Conservation (phyloP, 1,139 yeast genomes). For the Blastobotrys proliferans region DNA sequence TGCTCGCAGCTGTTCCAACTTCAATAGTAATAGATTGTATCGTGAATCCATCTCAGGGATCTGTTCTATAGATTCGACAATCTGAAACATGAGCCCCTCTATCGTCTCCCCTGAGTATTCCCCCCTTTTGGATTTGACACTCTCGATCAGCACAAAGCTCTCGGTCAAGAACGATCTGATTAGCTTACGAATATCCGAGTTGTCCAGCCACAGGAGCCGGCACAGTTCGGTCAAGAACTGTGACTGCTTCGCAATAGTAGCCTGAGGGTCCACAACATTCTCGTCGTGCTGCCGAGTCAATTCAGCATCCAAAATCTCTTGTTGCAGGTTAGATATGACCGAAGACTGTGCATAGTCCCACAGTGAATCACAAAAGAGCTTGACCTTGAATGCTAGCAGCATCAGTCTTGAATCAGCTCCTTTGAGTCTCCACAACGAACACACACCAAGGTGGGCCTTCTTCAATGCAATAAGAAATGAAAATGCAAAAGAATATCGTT, state of each 20-base stretch:
- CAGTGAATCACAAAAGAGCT: constrained; percentile 22
- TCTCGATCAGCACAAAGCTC: constrained; percentile 9
- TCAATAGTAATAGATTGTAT: constrained; percentile 14
- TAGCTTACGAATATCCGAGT: constrained; percentile 13
- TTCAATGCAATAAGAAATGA: constrained; percentile 21
- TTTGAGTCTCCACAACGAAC: constrained; percentile 16
- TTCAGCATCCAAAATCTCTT: constrained; percentile 5
- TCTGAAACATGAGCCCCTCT: background rate
- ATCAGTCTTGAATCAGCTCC: constrained; percentile 1
- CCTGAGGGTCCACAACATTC: constrained; percentile 20
- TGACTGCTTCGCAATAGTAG: constrained; percentile 16
- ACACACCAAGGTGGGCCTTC: constrained; percentile 14
- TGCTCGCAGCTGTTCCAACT: too few relatives aligned
- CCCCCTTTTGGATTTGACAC: background rate
- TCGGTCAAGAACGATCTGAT: constrained; percentile 17
- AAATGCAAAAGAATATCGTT: constrained; percentile 21
- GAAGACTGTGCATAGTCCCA: constrained; percentile 27
- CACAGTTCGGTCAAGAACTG: constrained; percentile 16
- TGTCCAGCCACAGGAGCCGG: constrained; percentile 18
- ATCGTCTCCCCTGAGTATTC: background rate
- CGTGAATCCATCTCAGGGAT: constrained; percentile 10
- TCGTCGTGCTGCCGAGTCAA: constrained; percentile 5
- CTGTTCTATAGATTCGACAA: constrained; percentile 9
- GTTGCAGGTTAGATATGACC: constrained; percentile 20
- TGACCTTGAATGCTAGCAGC: constrained; percentile 15